These are phyloP conservation scores for Kwoniella shandongensis DNA, from an alignment of 768 basidiomycete genomes.

Conservation along the genomic window DNA sequence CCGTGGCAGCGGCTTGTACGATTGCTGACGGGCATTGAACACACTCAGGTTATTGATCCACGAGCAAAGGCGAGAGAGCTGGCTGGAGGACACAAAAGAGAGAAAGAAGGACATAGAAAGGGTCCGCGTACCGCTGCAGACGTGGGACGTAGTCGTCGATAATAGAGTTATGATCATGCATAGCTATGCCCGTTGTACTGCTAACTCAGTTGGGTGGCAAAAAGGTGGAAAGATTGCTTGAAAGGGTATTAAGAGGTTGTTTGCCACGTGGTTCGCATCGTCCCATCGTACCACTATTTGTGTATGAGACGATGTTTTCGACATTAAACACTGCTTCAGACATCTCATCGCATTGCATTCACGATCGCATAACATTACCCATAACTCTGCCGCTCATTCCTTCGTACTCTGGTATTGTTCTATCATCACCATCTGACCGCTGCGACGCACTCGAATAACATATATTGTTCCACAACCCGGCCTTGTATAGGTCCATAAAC, in stretches of 20 bases:
- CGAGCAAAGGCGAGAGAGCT: conserved; percentile 49
- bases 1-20: neutral
- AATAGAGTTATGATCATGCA: neutral
- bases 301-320: conserved; percentile 2
- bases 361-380: no score
- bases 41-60: conserved; percentile 52
- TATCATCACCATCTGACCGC: no score
- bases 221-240: neutral
- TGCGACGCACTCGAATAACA: no score
- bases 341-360: no score
- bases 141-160: conserved; percentile 25
- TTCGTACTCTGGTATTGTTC: no score
- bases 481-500: no score
- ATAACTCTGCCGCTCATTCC: no score
- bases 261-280: conserved; percentile 8
- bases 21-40: neutral
- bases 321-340: no score
- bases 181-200: neutral
- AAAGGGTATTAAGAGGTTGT: conserved; percentile 7
- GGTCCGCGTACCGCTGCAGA: conserved; percentile 32
- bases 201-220: conserved; percentile 10
- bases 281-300: conserved; percentile 15
- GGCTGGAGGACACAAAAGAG: conserved; percentile 24
- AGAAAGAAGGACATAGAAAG: conserved; percentile 21
- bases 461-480: no score